phyloP scores from a whole-genome alignment of 345 rosid species.

The Rhodamnia rubescens region DNA sequence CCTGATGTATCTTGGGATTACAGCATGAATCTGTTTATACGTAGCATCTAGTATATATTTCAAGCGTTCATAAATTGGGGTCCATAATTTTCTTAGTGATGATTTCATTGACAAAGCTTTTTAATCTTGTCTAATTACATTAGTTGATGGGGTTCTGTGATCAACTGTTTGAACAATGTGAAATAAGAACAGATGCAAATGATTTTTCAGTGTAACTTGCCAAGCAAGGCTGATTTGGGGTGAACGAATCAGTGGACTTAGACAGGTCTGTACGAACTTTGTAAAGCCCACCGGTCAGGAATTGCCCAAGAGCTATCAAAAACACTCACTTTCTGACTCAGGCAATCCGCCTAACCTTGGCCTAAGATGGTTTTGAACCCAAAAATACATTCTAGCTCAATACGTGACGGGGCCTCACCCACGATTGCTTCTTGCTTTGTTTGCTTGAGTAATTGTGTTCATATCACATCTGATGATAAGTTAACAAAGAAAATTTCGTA shows the following conservation, averaged over 20 bases:
- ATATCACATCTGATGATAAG: neutral
- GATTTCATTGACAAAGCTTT: neutral
- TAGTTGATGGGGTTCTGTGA: neutral
- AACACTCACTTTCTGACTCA: neutral
- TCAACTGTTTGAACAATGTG: neutral
- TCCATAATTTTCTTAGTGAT: neutral
- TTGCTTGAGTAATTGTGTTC: neutral
- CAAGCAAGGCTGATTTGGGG: neutral
- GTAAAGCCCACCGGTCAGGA: neutral
- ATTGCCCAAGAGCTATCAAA: neutral
- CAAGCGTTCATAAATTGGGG: neutral
- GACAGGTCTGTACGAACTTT: neutral
- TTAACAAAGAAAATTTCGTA: neutral
- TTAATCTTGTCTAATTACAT: neutral
- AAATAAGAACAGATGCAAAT: neutral
- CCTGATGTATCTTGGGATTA: neutral
- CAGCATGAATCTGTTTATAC: neutral
- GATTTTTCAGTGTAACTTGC: neutral
- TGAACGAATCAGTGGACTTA: neutral
- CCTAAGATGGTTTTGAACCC: neutral
- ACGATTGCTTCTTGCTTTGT: neutral
- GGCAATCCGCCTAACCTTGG: neutral
- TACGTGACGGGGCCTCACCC: neutral
- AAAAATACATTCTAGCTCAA: neutral
- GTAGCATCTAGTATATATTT: neutral